Evolutionary conservation across 2,329 filamentous ascomycete species (phyloP).

Genomic region (Didymella arachidicola): DNA sequence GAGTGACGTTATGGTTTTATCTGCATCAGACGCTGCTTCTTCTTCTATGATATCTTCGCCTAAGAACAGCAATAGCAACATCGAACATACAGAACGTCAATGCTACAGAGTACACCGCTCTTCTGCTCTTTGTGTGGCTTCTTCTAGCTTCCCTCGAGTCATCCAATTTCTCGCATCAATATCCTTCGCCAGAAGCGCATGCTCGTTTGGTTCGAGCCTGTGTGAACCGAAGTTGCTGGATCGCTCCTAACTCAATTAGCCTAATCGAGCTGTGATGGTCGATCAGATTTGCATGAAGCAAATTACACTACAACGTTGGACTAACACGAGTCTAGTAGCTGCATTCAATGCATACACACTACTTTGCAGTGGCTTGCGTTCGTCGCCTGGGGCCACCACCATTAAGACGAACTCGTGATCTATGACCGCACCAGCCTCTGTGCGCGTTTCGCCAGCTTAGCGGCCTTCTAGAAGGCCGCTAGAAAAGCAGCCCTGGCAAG

Average conservation of each 20-base stretch:
- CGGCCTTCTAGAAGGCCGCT: constrained; percentile 42
- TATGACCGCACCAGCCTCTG: constrained; percentile 26
- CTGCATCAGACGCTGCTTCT: neutral
- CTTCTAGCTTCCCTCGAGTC: neutral
- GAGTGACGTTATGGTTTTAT: neutral
- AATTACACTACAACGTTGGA: constrained; percentile 6
- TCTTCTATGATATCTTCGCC: neutral
- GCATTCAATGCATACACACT: constrained; percentile 18
- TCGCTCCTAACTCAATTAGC: neutral
- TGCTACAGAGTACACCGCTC: neutral
- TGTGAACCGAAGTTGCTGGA: neutral
- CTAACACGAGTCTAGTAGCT: constrained; percentile 17
- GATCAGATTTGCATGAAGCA: constrained; percentile 14
- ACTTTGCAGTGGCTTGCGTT: constrained; percentile 21
- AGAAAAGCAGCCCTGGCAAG: constrained; percentile 31
- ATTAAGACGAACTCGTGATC: constrained; percentile 18
- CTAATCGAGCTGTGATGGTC: neutral
- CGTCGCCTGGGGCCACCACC: constrained; percentile 25
- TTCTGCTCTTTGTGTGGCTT: neutral
- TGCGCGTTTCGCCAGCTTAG: constrained; percentile 40
- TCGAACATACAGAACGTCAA: neutral
- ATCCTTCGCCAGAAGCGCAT: neutral
- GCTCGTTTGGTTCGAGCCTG: neutral
- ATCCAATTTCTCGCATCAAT: neutral
- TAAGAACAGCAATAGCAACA: neutral